Evolutionary conservation across 73 alveolate genomes (phyloP).

Genomic region (Paramecium bursaria): DNA sequence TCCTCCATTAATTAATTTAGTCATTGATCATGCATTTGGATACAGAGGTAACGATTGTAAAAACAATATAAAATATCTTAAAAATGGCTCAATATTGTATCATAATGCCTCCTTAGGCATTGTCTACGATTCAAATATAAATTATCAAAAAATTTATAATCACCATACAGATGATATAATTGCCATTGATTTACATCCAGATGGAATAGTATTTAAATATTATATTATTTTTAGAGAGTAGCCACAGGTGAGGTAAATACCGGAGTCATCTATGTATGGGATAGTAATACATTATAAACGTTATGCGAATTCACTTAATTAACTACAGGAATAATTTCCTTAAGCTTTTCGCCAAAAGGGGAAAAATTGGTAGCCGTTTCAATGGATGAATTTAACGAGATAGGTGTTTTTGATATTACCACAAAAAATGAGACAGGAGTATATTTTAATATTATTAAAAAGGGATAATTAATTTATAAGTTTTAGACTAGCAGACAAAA

Average conservation of each 20-base stretch:
- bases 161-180: slow-evolving; percentile 91
- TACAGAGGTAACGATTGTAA: slow-evolving; percentile 96
- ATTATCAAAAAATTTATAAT: slow-evolving; percentile 81
- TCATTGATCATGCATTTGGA: slow-evolving; percentile 92
- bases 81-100: slow-evolving; percentile 85
- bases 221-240: no score
- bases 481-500: slow-evolving; percentile 71
- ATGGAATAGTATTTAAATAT: no score
- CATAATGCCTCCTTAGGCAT: slow-evolving; percentile 96
- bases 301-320: slow-evolving; percentile 72
- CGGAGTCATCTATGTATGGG: slow-evolving; percentile 91
- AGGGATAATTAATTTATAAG: slow-evolving; percentile 62
- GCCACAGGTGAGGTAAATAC: slow-evolving; percentile 94
- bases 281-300: slow-evolving; percentile 80
- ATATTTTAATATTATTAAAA: no score
- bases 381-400: slow-evolving; percentile 82
- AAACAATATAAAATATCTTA: slow-evolving; percentile 86
- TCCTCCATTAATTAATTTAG: slow-evolving; percentile 87
- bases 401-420: slow-evolving; percentile 80
- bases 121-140: slow-evolving; percentile 75
- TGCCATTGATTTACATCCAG: slow-evolving; percentile 86
- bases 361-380: slow-evolving; percentile 79
- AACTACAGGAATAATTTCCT: slow-evolving; percentile 79
- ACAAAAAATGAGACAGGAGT: slow-evolving; percentile 67
- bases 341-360: slow-evolving; percentile 84